phyloP scores from a whole-genome alignment of 192 early-diverging fungal species.

The Podila horticola region DNA sequence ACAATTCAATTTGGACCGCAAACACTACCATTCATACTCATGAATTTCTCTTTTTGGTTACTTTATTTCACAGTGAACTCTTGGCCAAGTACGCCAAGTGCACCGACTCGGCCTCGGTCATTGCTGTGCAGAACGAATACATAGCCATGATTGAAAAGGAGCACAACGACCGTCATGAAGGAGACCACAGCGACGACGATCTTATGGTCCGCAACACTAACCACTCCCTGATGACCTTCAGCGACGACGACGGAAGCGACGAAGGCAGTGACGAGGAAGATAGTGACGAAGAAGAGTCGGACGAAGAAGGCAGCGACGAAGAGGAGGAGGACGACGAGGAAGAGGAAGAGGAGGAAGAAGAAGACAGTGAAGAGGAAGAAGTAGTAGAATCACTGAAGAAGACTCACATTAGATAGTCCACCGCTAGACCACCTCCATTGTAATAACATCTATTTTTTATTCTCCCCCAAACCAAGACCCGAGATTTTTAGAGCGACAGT shows the following conservation, averaged over 20 bases:
- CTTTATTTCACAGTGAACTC: conserved; percentile 64
- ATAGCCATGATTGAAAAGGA: conserved; percentile 80
- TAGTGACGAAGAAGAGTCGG: conserved; percentile 57
- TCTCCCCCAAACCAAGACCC: background rate
- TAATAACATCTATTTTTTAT: conserved; percentile 9
- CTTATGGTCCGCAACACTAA: conserved; percentile 62
- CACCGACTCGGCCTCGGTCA: conserved; percentile 76
- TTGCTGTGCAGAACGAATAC: conserved; percentile 84
- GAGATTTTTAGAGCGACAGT: conserved; percentile 10
- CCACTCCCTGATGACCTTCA: conserved; percentile 54
- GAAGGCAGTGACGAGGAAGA: conserved; percentile 61
- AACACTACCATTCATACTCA: background rate
- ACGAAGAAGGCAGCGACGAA: conserved; percentile 15
- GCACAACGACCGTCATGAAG: conserved; percentile 58
- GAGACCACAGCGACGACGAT: conserved; percentile 57
- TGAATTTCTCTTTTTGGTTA: background rate
- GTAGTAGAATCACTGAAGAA: conserved; percentile 21
- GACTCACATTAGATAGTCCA: conserved; percentile 20
- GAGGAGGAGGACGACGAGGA: conserved; percentile 46
- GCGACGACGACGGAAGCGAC: conserved; percentile 64
- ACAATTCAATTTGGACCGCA: background rate
- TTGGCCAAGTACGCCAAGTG: conserved; percentile 81
- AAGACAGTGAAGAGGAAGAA: conserved; percentile 31
- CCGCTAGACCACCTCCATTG: background rate
- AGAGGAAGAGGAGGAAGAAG: conserved; percentile 43